A percentile compares a stretch with the other conserved stretches of the same genome.
These are phyloP conservation scores for Chalciporus sphaerocephalus DNA, from an alignment of 768 basidiomycete genomes.

Conservation along the genomic window DNA sequence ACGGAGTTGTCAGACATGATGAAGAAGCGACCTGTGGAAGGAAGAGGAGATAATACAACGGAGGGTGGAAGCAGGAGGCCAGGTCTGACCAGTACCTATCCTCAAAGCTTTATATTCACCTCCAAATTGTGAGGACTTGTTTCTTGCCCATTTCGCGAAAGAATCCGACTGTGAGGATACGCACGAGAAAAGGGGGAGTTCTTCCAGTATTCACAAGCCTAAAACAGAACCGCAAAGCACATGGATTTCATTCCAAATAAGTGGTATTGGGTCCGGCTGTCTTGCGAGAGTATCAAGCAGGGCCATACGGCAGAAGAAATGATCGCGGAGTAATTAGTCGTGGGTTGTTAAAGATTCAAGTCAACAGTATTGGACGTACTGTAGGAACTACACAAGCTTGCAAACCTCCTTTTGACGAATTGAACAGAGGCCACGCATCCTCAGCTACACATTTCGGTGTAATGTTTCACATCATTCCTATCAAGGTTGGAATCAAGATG, in stretches of 20 bases:
- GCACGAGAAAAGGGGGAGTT: not conserved
- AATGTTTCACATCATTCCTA: not conserved
- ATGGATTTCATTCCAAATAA: slow-evolving; percentile 8
- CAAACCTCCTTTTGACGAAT: no score
- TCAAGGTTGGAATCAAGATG: not conserved
- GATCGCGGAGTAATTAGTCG: not conserved
- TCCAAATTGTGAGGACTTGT: not conserved
- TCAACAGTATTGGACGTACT: not conserved
- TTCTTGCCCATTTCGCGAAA: not conserved
- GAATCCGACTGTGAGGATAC: slow-evolving; percentile 3
- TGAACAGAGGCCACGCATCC: no score
- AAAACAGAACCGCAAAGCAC: slow-evolving; percentile 6
- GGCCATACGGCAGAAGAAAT: not conserved
- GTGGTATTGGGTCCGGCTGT: slow-evolving; percentile 14
- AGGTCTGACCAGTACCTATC: not conserved
- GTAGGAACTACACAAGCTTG: no score
- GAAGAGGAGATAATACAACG: slow-evolving; percentile 1
- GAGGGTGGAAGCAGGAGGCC: not conserved
- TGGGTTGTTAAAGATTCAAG: not conserved
- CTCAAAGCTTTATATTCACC: slow-evolving; percentile 16
- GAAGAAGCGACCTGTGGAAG: not conserved
- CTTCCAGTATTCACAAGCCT: slow-evolving; percentile 8
- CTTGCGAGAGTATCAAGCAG: slow-evolving; percentile 3
- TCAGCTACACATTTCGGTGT: no score
- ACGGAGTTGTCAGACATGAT: slow-evolving; percentile 21